A percentile compares a stretch with the other conserved stretches of the same genome.
phyloP scores from a whole-genome alignment of 805 yeast genomes.

The Starmerella kuoi region DNA sequence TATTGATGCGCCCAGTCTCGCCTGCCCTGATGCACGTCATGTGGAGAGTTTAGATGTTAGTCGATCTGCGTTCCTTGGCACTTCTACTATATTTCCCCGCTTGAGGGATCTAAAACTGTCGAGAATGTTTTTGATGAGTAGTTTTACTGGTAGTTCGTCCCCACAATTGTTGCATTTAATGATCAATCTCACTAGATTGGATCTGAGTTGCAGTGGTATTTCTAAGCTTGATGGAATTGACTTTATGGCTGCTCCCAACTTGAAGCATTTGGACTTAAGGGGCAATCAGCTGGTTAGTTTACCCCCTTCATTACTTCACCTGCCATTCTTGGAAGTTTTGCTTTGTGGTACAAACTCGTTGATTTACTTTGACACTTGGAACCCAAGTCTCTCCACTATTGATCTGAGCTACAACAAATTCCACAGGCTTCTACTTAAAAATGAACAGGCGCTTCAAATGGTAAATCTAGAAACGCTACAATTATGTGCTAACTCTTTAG shows the following conservation, averaged over 20 bases:
- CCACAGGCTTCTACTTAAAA: conserved; percentile 20
- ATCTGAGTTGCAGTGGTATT: conserved; percentile 67
- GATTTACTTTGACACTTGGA: conserved; percentile 45
- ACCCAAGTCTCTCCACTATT: conserved; percentile 39
- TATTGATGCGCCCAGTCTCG: conserved; percentile 15
- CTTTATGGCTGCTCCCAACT: conserved; percentile 39
- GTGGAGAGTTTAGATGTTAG: conserved; percentile 14
- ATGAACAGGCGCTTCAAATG: conserved; percentile 43
- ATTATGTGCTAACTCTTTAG: conserved; percentile 66
- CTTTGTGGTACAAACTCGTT: conserved; percentile 27
- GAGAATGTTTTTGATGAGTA: conserved; percentile 3
- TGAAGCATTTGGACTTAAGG: conserved; percentile 57
- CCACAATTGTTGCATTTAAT: conserved; percentile 1
- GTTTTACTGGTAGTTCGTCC: not conserved
- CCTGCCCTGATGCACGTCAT: conserved; percentile 4
- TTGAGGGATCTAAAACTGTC: conserved; percentile 5
- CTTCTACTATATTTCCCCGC: conserved; percentile 5
- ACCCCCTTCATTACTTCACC: conserved; percentile 31
- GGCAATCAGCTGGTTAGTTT: conserved; percentile 54
- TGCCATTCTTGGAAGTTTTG: conserved; percentile 12
- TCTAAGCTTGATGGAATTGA: conserved; percentile 34
- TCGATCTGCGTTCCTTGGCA: conserved; percentile 14
- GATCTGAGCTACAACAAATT: conserved; percentile 72
- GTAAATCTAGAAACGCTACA: conserved; percentile 57
- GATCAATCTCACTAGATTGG: conserved; percentile 49